These are phyloP conservation scores for Aspergillus texensis DNA, from an alignment of 2,329 filamentous ascomycete genomes.

Conservation along the genomic window DNA sequence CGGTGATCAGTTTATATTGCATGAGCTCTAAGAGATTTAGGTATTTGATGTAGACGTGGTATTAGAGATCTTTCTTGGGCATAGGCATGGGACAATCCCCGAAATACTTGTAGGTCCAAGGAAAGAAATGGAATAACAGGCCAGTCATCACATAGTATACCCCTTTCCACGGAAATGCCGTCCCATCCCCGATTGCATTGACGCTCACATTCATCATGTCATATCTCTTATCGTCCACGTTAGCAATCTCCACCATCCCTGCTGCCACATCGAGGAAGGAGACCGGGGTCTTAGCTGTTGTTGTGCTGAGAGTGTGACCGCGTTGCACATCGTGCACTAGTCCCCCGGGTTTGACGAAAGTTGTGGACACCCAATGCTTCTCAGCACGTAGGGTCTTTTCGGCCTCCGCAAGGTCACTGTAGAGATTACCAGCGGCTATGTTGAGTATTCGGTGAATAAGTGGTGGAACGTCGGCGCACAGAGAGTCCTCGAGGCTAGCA, in stretches of 20 bases:
- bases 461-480: slow-evolving; percentile 22
- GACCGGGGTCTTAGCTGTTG: slow-evolving; percentile 8
- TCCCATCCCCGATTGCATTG: too few species aligned
- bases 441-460: slow-evolving; percentile 9
- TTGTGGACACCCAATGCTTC: slow-evolving; percentile 7
- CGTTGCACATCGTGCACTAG: slow-evolving; percentile 9
- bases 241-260: slow-evolving; percentile 12
- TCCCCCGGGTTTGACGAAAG: slow-evolving; percentile 14
- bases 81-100: too few species aligned
- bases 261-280: slow-evolving; percentile 15
- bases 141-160: too few species aligned
- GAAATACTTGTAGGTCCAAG: too few species aligned
- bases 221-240: slow-evolving; percentile 5
- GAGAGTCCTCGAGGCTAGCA: slow-evolving; percentile 43
- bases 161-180: too few species aligned
- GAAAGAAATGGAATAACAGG: too few species aligned
- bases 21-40: accelerated
- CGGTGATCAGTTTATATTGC: too few species aligned
- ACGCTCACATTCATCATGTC: slow-evolving; percentile 13
- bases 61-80: too few species aligned
- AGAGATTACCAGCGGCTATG: slow-evolving; percentile 10
- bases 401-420: slow-evolving; percentile 8
- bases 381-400: slow-evolving; percentile 7
- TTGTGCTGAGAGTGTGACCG: slow-evolving; percentile 8
- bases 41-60: accelerated